phyloP scores from a whole-genome alignment of 2,329 filamentous ascomycete genomes.

The Fusarium sp. region DNA sequence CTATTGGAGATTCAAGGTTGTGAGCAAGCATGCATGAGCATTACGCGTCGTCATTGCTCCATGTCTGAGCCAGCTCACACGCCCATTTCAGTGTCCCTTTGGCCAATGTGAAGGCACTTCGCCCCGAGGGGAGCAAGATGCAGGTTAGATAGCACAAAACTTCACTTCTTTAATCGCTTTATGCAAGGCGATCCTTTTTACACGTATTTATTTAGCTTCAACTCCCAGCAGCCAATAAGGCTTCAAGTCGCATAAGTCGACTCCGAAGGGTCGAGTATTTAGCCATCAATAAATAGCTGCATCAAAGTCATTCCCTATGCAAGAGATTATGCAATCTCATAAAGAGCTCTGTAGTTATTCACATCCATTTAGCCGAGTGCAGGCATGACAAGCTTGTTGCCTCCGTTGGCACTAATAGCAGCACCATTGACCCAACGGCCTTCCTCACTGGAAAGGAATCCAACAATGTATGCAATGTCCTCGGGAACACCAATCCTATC shows the following conservation, averaged over 20 bases:
- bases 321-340: not conserved
- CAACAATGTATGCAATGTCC: not conserved
- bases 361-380: not conserved
- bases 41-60: too few relatives aligned
- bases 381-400: not conserved
- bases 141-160: not conserved
- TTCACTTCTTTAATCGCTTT: not conserved
- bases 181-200: not conserved
- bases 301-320: not conserved
- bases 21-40: not conserved
- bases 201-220: conserved; percentile 12
- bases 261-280: not conserved
- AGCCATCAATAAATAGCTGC: not conserved
- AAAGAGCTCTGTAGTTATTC: not conserved
- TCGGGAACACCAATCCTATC: not conserved
- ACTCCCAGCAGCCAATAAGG: not conserved
- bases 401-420: not conserved
- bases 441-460: not conserved
- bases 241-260: not conserved
- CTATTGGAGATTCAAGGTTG: not conserved
- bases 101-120: not conserved
- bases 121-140: not conserved
- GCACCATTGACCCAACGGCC: not conserved
- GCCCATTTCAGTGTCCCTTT: not conserved
- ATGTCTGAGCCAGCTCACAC: not conserved